Evolutionary conservation across 176 grass and related monocot genomes (phyloP).

Genomic region (Phragmites australis): DNA sequence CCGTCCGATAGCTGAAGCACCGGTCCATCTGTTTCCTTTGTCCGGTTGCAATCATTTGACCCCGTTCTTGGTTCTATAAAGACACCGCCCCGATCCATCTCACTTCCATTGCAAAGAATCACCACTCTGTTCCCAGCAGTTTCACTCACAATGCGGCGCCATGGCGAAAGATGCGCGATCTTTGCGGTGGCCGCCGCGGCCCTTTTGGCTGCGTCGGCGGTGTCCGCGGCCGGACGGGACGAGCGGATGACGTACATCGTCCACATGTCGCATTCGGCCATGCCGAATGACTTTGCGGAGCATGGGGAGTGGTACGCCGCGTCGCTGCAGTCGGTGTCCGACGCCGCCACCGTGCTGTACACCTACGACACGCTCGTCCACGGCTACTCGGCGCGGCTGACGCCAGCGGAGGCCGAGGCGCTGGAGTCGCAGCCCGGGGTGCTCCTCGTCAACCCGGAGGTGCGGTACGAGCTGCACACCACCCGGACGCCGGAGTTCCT

Average conservation of each 20-base stretch:
- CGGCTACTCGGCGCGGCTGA: slow-evolving; percentile 82
- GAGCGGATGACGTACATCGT: slow-evolving; percentile 75
- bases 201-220: not conserved
- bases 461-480: slow-evolving; percentile 88
- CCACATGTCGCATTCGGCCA: slow-evolving; percentile 68
- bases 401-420: slow-evolving; percentile 56
- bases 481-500: slow-evolving; percentile 85
- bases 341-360: slow-evolving; percentile 65
- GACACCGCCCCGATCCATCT: not conserved
- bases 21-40: slow-evolving; percentile 40
- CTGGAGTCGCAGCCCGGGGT: slow-evolving; percentile 65
- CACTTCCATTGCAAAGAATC: slow-evolving; percentile 3
- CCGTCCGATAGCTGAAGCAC: slow-evolving; percentile 1
- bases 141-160: slow-evolving; percentile 44
- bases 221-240: not conserved
- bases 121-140: not conserved
- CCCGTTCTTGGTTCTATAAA: slow-evolving; percentile 36
- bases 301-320: slow-evolving; percentile 69
- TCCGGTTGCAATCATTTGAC: slow-evolving; percentile 35
- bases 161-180: slow-evolving; percentile 34
- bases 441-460: slow-evolving; percentile 72
- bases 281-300: slow-evolving; percentile 62
- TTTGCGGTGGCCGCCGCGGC: slow-evolving; percentile 30
- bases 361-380: slow-evolving; percentile 78
- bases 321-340: slow-evolving; percentile 81